Base-by-base conservation (phyloP, 2,329 filamentous ascomycete species). In the Epichloe bromicola region DNA sequence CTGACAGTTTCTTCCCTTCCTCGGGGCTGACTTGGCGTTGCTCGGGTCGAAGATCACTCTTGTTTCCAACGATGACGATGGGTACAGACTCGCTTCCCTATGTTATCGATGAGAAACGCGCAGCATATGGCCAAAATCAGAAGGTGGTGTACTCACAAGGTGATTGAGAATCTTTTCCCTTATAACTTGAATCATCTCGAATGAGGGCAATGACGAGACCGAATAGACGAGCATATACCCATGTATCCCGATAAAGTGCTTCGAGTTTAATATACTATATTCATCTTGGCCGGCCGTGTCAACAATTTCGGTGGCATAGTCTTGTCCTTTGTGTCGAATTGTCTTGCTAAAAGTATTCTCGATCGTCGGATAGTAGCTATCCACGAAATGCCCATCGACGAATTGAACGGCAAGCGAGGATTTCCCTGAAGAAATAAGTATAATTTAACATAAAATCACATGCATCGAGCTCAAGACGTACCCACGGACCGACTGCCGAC, bases 231-330 rank as follows among this genome's bases (percentile, higher is more conserved):
- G 85, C 79, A 98, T 89, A 69, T 97, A 98, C 52, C 93, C 93
- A 73, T 98, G 93, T 59, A 97, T 97, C 56, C 93, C 93, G 67
- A 98, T 97, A 63, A 97, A 97, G 67, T 97, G 91, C 73, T 97
- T 97, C 56, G 88, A 95, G 70, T 96, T 97, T 55, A 98, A 76
- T 58, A 97, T 96, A 65, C 88, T 95, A 74, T 98, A 98, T 70
- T 98, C 93, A 74, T 98, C 93, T 85, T 95, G 90, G 54, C 93
- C 93, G 49, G 93, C 93, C 30, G 93, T 98, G 67, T 98, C 93
- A 67, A 98, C 93, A 62, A 98, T 97, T 72, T 98, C 93, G 12
- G 90, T 95, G 48, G 87, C 83, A 69, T 83, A 98, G 58, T 97
- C 93, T 68, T 96, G 88, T 48, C 86, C 85, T 70, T 93, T 95